Conservation (phyloP, 371 early-diverging fungal genomes). For the Funneliformis caledonium region DNA sequence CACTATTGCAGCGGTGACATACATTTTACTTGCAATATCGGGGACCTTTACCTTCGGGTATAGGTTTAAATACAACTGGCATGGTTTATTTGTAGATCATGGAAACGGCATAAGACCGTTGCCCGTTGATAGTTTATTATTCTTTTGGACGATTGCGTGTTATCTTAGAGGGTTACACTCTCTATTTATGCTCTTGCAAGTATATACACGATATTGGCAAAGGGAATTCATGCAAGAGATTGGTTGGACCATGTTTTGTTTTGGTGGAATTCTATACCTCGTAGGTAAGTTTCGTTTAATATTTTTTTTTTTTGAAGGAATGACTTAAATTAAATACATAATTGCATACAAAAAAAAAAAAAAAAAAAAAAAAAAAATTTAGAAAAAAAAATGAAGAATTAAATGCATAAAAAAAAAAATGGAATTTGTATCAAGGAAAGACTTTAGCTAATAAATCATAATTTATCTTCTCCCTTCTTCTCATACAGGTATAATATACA, state of each 20-base stretch:
- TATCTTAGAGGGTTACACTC: slow-evolving; percentile 9
- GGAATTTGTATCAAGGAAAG: background rate
- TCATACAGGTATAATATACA: slow-evolving; percentile 34
- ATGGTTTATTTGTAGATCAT: slow-evolving; percentile 38
- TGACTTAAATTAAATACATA: too few relatives aligned
- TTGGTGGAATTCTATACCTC: slow-evolving; percentile 21
- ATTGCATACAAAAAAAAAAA: too few relatives aligned
- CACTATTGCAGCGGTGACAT: background rate
- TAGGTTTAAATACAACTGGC: slow-evolving; percentile 31
- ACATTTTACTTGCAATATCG: background rate
- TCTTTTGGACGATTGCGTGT: slow-evolving; percentile 27
- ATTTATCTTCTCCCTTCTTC: background rate
- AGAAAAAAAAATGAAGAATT: too few relatives aligned
- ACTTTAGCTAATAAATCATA: background rate
- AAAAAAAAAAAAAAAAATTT: too few relatives aligned
- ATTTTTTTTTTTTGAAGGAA: background rate
- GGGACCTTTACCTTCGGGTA: slow-evolving; percentile 22
- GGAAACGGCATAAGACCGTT: slow-evolving; percentile 33
- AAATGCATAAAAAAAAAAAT: background rate
- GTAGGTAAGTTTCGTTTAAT: slow-evolving; percentile 21
- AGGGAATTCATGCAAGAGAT: slow-evolving; percentile 25
- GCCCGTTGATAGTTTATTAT: slow-evolving; percentile 34
- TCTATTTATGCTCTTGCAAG: slow-evolving; percentile 15
- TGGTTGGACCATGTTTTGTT: slow-evolving; percentile 30
- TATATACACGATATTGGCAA: slow-evolving; percentile 21